Evolutionary conservation across 495 filamentous ascomycete genomes (phyloP).

Genomic region (Aspergillus incahuasiensis): DNA sequence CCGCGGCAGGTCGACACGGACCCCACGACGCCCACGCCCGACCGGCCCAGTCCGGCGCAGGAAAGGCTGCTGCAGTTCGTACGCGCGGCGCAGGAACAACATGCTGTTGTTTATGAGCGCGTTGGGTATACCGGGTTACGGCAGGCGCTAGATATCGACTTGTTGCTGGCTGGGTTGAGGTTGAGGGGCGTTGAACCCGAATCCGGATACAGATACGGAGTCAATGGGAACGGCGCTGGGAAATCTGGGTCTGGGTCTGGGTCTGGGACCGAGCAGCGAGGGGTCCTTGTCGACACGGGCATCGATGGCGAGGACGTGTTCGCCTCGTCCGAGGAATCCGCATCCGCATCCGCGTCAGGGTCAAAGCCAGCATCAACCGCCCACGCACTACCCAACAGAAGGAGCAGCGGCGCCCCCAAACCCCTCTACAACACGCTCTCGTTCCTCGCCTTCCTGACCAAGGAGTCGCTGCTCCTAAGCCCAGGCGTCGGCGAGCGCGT

Average conservation of each 20-base stretch:
- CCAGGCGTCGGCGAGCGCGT: conserved; percentile 10
- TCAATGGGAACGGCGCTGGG: neutral
- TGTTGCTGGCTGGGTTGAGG: neutral
- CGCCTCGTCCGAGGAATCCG: neutral
- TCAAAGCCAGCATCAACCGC: neutral
- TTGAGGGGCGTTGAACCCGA: no score
- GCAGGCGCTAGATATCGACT: neutral
- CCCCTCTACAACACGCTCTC: conserved; percentile 9
- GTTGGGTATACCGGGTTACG: neutral
- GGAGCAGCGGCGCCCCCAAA: neutral
- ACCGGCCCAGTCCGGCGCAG: conserved; percentile 5
- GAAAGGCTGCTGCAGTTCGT: conserved; percentile 4
- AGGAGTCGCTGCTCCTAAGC: neutral
- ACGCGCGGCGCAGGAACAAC: neutral
- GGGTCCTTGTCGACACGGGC: neutral
- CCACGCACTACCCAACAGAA: neutral
- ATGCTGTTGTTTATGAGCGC: neutral
- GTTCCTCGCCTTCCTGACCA: conserved; percentile 12
- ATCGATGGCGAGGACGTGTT: neutral
- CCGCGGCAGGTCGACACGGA: conserved; percentile 7
- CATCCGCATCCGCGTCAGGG: neutral
- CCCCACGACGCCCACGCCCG: conserved; percentile 2
- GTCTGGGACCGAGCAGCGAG: neutral
- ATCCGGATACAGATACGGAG: no score
- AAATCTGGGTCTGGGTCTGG: no score